These are phyloP conservation scores for Pluteus cervinus DNA, from an alignment of 768 basidiomycete species.

Conservation along the genomic window DNA sequence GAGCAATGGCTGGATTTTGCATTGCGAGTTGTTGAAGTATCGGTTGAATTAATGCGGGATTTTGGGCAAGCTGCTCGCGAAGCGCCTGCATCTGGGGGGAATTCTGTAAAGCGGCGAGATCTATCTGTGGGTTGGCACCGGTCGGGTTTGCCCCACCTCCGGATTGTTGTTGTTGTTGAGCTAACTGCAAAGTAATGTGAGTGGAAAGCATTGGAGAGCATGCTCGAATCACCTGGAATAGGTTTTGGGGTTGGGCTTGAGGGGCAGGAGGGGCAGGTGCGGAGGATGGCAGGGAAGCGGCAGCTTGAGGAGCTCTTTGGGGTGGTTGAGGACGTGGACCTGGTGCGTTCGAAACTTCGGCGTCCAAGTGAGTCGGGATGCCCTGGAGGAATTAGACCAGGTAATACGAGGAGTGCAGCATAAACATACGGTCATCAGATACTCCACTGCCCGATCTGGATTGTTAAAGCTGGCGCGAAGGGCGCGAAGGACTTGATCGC, in stretches of 20 bases:
- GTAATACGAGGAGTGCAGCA: slow-evolving; percentile 2
- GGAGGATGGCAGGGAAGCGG: slow-evolving; percentile 5
- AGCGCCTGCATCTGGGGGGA: slow-evolving; percentile 67
- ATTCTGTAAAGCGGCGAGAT: slow-evolving; percentile 49
- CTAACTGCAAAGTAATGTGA: slow-evolving; percentile 39
- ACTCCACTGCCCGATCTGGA: slow-evolving; percentile 97
- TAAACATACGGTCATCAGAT: slow-evolving; percentile 78
- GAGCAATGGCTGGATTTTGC: slow-evolving; percentile 71
- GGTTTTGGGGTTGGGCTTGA: slow-evolving; percentile 68
- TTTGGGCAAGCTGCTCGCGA: slow-evolving; percentile 63
- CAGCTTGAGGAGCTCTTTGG: slow-evolving; percentile 22
- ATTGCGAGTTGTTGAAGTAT: slow-evolving; percentile 77
- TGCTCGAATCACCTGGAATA: slow-evolving; percentile 65
- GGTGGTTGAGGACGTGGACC: slow-evolving; percentile 17
- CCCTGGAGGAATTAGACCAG: slow-evolving; percentile 43
- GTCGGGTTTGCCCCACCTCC: slow-evolving; percentile 27
- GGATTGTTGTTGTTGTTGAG: slow-evolving; percentile 61
- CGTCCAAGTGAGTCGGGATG: slow-evolving; percentile 66
- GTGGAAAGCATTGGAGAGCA: slow-evolving; percentile 1
- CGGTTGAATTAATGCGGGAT: slow-evolving; percentile 75
- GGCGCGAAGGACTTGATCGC: slow-evolving; percentile 79
- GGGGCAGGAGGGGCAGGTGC: slow-evolving; percentile 24
- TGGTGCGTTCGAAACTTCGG: slow-evolving; percentile 43
- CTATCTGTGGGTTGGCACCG: slow-evolving; percentile 29
- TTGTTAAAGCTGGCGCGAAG: slow-evolving; percentile 95